Evolutionary conservation across 495 filamentous ascomycete species (phyloP), one percentile per base, ranked within the genome.

Genomic region (Peziza echinospora): DNA sequence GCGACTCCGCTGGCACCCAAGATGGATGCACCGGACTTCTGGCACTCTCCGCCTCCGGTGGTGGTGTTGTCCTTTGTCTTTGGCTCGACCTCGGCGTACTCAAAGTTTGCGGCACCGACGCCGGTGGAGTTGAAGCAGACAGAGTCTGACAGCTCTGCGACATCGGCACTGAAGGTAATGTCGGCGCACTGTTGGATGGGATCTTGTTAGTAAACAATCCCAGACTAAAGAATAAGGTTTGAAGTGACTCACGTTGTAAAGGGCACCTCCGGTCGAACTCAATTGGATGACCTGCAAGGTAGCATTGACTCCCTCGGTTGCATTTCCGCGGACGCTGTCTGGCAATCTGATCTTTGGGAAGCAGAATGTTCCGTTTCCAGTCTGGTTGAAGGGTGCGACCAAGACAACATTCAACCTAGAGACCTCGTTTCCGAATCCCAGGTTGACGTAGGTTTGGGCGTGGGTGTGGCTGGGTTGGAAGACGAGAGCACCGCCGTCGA

Each of bases 351-450:
- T 49, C 42, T 67, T 52, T 19, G 63, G 63, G 26, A 80, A 55
- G 50, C 76, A 80, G 47, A 77, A 67, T 6, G 63, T 70, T 26
- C 76, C 76, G 13, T 66, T 70, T 41, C 73, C 74, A 1, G 75
- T 76, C 48, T 66, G 65, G 61, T 79, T 80, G 53, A 71, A 62
- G 47, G 70, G 55, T 8, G 58, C 51, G 16, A 69, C 67, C 21
- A 78, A 65, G 21, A 67, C 64, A 56, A 75, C 68, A 59, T 78
- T 78, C 63, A 78, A 75, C 56, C 63, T 63, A 46, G 71, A 65
- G 22, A 67, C 67, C 22, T 65, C 55, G 52, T 67, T 64, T 28
- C 75, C 73, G 26, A 79, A 49, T n/a, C 71, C 76, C 19, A 78
- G 61, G 61, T 78, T 78, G 53, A 79, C 57, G 58, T 68, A 77